Evolutionary conservation across 139 green algal genomes (phyloP), one percentile per base, ranked within the genome.

Genomic region (Micractinium conductrix): DNA sequence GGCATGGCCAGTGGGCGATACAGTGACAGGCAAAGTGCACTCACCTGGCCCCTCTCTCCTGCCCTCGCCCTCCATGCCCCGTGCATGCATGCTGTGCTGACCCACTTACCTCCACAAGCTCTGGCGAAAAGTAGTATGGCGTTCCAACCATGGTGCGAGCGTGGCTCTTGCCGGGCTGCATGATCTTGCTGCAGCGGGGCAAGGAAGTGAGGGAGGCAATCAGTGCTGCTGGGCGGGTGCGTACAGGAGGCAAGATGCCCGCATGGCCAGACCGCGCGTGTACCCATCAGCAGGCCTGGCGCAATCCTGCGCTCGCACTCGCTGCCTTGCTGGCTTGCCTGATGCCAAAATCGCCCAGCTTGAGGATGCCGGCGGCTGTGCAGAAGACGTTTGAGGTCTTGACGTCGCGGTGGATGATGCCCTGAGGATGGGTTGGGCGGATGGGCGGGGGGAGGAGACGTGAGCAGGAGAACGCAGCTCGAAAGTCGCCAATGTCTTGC

Each of bases 311-410:
- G n/a, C n/a, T n/a, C n/a, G n/a, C n/a, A n/a, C n/a, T n/a, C n/a
- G n/a, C n/a, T n/a, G n/a, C 44, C n/a, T 5, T 30, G 12, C 42
- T 30, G 72, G 5, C 42, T n/a, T 42, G 28, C 50, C 87, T 87
- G 50, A 94, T 86, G 71, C 91, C 91, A 91, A 95, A 94, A 81
- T 95, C 92, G 4, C 91, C 92, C 69, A 95, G 88, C 89, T 95
- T 94, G 1, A 95, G 63, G 19, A 63, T 81, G 35, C 85, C 85
- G 33, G 53, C 33, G 12, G 44, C 33, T 0, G 44, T 76, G 43
- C 84, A 35, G 24, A 92, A 74, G 38, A 92, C 44, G 81, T 92
- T 92, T 75, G 65, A 55, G 19, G 67, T 62, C 84, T 92, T 92
- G 50, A 92, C 71, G 87, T 92, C 89, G 33, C 89, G 67, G 75